Conservation (phyloP, 1,284 basidiomycete species). For the Farysia itapuensis region DNA sequence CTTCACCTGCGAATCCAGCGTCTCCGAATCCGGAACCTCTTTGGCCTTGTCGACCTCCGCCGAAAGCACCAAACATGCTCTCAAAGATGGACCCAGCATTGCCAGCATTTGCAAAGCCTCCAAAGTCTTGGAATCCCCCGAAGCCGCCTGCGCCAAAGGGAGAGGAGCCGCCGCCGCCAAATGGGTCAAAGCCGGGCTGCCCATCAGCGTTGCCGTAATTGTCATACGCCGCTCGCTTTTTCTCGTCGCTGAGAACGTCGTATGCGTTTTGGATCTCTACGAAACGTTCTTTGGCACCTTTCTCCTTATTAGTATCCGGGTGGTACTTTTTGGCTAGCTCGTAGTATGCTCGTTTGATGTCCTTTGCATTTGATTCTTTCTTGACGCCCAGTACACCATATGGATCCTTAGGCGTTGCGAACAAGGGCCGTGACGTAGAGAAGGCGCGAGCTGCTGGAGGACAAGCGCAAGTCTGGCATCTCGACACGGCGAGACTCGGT, state of each 20-base stretch:
- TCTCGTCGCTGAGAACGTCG: constrained; percentile 84
- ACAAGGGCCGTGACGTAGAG: constrained; percentile 4
- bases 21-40: constrained; percentile 60
- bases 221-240: constrained; percentile 90
- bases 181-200: constrained; percentile 84
- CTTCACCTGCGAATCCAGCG: constrained; percentile 61
- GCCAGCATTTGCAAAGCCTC: constrained; percentile 63
- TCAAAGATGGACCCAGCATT: constrained; percentile 71
- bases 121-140: constrained; percentile 62
- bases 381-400: constrained; percentile 86
- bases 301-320: constrained; percentile 94
- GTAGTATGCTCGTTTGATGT: constrained; percentile 98
- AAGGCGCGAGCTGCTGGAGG: constrained; percentile 8
- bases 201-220: constrained; percentile 92
- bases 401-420: constrained; percentile 72
- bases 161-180: constrained; percentile 63
- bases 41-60: constrained; percentile 50
- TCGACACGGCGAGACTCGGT: neutral
- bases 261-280: constrained; percentile 96
- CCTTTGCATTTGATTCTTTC: constrained; percentile 77
- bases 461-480: no score
- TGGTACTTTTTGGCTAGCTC: constrained; percentile 98
- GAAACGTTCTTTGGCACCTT: constrained; percentile 86
- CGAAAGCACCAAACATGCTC: constrained; percentile 73
- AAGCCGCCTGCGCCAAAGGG: constrained; percentile 71